These are phyloP conservation scores for Deuterostichococcus epilithicus DNA, from an alignment of 139 green algal species.

Conservation along the genomic window DNA sequence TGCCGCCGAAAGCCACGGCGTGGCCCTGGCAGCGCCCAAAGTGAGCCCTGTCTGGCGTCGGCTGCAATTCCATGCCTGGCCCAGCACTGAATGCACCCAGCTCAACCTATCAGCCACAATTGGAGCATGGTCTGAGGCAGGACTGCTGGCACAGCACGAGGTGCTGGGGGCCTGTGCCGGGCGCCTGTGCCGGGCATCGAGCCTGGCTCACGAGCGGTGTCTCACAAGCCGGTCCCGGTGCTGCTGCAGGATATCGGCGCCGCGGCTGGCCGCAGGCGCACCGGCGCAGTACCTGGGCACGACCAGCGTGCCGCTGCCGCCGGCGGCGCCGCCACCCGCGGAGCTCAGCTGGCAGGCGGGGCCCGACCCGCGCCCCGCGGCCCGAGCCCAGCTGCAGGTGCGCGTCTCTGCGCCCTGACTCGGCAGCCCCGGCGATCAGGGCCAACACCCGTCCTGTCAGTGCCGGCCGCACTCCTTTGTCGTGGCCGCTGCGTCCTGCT, in stretches of 20 bases:
- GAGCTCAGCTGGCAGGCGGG: not conserved
- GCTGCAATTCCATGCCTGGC: too few relatives aligned
- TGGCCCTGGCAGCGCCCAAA: not conserved
- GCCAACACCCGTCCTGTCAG: too few relatives aligned
- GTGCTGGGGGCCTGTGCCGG: too few relatives aligned
- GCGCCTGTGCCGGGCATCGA: too few relatives aligned
- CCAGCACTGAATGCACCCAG: too few relatives aligned
- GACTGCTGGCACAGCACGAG: too few relatives aligned
- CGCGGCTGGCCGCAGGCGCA: not conserved
- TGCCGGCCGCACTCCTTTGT: not conserved
- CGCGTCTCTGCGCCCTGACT: not conserved
- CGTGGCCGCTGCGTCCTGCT: not conserved
- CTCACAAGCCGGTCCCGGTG: not conserved
- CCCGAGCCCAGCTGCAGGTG: not conserved
- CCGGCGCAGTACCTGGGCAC: slow-evolving; percentile 34
- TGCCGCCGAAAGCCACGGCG: not conserved
- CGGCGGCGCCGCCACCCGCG: not conserved
- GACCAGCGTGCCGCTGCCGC: slow-evolving; percentile 35
- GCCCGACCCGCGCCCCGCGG: not conserved
- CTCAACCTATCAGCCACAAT: too few relatives aligned
- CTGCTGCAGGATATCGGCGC: not conserved
- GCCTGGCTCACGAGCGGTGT: too few relatives aligned
- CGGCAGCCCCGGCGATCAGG: not conserved
- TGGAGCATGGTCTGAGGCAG: too few relatives aligned
- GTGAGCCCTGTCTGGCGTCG: too few relatives aligned